Evolutionary conservation across 2,329 filamentous ascomycete genomes (phyloP).

Genomic region (Colletotrichum sp.): DNA sequence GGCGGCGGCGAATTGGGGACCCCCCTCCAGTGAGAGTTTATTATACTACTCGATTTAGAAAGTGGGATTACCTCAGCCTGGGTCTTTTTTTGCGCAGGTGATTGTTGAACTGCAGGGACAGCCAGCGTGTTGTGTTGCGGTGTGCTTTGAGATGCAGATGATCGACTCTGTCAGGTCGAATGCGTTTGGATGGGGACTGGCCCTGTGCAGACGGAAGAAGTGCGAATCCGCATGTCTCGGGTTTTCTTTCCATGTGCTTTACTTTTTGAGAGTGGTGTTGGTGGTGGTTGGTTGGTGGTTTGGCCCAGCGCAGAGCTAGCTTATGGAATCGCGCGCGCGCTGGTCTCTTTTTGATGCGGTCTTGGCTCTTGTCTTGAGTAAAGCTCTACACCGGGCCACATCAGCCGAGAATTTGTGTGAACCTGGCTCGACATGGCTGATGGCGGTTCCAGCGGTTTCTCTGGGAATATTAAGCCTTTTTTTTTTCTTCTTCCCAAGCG

Average conservation of each 20-base stretch:
- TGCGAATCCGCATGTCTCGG: not conserved
- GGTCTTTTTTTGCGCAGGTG: not conserved
- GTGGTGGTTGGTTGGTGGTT: not conserved
- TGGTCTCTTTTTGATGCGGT: not conserved
- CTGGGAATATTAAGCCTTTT: not conserved
- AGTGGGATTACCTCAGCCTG: not conserved
- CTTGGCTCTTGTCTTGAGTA: constrained; percentile 1
- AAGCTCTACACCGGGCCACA: not conserved
- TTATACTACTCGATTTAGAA: not conserved
- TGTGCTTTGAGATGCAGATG: not conserved
- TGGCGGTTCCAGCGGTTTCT: not conserved
- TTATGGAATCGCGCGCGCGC: not conserved
- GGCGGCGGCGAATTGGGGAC: not conserved
- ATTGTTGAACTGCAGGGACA: not conserved
- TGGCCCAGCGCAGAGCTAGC: not conserved
- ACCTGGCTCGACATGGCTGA: not conserved
- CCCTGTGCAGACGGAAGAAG: not conserved
- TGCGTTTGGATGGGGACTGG: not conserved
- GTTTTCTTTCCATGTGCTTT: not conserved
- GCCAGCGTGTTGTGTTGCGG: not conserved
- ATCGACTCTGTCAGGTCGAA: not conserved
- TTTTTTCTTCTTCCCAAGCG: not conserved
- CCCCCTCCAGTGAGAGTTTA: not conserved
- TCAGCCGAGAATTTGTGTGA: not conserved
- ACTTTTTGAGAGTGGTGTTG: not conserved